These are phyloP conservation scores for Wallacemonas sp. DNA, from an alignment of 208 protist species.

Conservation along the genomic window DNA sequence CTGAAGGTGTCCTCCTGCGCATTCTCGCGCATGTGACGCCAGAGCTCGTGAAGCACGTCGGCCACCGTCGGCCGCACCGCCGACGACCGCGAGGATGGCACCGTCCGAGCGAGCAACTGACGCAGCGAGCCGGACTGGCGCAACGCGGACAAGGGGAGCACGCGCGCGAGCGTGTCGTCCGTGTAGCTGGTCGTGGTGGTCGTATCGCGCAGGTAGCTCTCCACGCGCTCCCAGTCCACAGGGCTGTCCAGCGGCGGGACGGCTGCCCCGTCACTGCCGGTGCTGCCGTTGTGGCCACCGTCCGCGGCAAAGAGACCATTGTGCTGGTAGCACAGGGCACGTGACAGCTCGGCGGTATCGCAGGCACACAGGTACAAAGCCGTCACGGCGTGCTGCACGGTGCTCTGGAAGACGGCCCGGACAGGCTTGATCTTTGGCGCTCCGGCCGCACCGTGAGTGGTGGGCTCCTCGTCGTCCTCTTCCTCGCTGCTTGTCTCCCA, in stretches of 20 bases:
- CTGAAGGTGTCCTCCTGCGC: slow-evolving; percentile 46
- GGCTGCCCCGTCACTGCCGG: not conserved
- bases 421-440: not conserved
- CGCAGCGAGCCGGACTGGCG: slow-evolving; percentile 34
- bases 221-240: not conserved
- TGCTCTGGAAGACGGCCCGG: slow-evolving; percentile 9
- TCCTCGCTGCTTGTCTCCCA: not conserved
- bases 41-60: slow-evolving; percentile 53
- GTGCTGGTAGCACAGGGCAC: slow-evolving; percentile 21
- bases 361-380: slow-evolving; percentile 60
- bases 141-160: slow-evolving; percentile 47
- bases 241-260: slow-evolving; percentile 1
- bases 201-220: slow-evolving; percentile 11
- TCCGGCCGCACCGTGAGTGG: too few species aligned
- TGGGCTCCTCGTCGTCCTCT: slow-evolving; percentile 23
- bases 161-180: slow-evolving; percentile 22
- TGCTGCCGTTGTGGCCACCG: not conserved
- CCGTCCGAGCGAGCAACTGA: slow-evolving; percentile 39
- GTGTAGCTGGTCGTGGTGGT: slow-evolving; percentile 28
- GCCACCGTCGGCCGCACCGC: slow-evolving; percentile 9
- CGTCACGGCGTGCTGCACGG: slow-evolving; percentile 62
- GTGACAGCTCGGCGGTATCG: slow-evolving; percentile 45
- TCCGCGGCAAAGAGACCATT: not conserved
- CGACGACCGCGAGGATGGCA: slow-evolving; percentile 7
- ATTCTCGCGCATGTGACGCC: slow-evolving; percentile 29